phyloP scores from a whole-genome alignment of 192 early-diverging fungal genomes.

The Mortierella alpina region DNA sequence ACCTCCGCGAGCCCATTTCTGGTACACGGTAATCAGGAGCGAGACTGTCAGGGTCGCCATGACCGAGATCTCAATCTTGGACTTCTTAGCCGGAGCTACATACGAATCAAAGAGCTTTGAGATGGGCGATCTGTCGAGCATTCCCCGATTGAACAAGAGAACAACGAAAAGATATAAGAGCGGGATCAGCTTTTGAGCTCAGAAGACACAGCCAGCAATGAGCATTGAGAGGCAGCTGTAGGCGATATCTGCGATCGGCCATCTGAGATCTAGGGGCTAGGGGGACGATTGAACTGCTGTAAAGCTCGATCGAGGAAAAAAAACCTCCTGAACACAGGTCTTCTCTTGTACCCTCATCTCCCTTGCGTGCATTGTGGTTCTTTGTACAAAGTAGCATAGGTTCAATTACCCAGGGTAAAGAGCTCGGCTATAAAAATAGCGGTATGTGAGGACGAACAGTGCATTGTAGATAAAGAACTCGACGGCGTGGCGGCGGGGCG shows the following conservation, averaged over 20 bases:
- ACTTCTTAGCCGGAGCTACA: conserved; percentile 25
- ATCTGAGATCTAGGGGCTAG: too few species aligned
- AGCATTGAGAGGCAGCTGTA: too few species aligned
- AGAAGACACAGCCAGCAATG: background rate
- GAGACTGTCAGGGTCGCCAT: conserved; percentile 54
- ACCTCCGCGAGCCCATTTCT: conserved; percentile 57
- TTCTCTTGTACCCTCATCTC: background rate
- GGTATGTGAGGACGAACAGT: conserved; percentile 34
- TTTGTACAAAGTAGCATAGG: background rate
- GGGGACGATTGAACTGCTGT: too few species aligned
- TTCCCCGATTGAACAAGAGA: background rate
- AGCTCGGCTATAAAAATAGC: conserved; percentile 49
- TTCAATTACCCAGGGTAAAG: conserved; percentile 46
- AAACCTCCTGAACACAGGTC: background rate
- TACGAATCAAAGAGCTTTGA: conserved; percentile 33
- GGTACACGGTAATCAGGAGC: conserved; percentile 49
- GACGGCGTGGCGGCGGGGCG: conserved; percentile 60
- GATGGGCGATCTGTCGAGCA: conserved; percentile 34
- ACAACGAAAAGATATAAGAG: background rate
- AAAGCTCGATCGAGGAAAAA: background rate
- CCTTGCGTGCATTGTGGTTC: too few species aligned
- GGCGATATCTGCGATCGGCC: too few species aligned
- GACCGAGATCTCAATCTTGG: conserved; percentile 45
- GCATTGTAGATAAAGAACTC: conserved; percentile 55
- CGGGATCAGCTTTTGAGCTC: background rate